Percentiles rank a stretch among this genome's conserved stretches.
phyloP scores from a whole-genome alignment of 306 rosid genomes.

The Oxytropis ochrocephala region DNA sequence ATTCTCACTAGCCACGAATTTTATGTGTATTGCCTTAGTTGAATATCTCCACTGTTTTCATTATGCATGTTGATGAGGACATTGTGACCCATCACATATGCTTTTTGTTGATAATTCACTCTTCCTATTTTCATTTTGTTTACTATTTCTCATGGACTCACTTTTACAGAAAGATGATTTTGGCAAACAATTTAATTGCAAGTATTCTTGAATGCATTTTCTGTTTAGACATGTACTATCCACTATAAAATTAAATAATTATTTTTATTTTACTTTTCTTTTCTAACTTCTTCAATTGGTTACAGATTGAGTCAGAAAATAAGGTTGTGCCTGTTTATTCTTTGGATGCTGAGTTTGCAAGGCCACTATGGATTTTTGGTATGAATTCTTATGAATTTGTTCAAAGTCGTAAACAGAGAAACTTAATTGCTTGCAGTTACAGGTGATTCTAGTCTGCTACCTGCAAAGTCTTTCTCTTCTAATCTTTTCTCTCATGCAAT shows the following conservation, averaged over 20 bases:
- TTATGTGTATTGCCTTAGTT: not conserved
- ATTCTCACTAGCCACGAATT: not conserved
- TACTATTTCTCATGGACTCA: not conserved
- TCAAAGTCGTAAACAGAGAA: conserved; percentile 31
- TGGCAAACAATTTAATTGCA: not conserved
- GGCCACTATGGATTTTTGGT: conserved; percentile 81
- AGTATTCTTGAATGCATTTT: conserved; percentile 12
- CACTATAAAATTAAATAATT: not conserved
- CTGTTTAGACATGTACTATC: not conserved
- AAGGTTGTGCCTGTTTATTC: conserved; percentile 62
- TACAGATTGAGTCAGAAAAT: conserved; percentile 71
- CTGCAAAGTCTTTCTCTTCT: not conserved
- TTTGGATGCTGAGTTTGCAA: conserved; percentile 79
- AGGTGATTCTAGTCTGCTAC: conserved; percentile 44
- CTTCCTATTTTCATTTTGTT: not conserved
- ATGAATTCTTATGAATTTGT: conserved; percentile 71
- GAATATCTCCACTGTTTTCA: not conserved
- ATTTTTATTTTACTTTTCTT: not conserved
- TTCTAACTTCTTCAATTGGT: conserved; percentile 13
- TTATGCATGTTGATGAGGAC: too few relatives aligned
- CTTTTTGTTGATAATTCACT: not conserved
- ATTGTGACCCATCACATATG: too few relatives aligned
- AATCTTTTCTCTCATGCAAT: conserved; percentile 8
- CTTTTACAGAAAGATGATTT: not conserved
- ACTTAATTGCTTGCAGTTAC: conserved; percentile 73